Evolutionary conservation across 2,329 filamentous ascomycete species (phyloP), one percentile per base, ranked within the genome.

Genomic region (Colletotrichum sp.): DNA sequence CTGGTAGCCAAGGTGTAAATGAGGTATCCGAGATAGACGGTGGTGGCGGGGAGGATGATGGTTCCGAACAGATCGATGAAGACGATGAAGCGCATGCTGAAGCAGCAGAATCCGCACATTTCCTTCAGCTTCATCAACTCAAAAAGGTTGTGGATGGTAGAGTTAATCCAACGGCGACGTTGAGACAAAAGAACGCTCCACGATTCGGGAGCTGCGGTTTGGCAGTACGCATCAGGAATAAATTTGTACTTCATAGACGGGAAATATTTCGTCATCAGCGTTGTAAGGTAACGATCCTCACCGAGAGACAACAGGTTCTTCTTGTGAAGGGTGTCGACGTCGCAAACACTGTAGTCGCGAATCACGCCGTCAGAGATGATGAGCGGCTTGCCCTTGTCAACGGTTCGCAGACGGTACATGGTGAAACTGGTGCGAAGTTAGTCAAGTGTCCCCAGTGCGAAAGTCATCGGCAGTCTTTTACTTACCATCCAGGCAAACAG

Each of bases 111-210:
- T 79, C 97, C 97, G 82, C 97, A 99, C 85, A 99, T 93, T 81
- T 99, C 96, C 84, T 96, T 94, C 62, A 99, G 90, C 80, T 94
- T 94, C 83, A 98, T 93, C 81, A 99, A 88, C 84, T 99, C 97
- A 30, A 94, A 94, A 82, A 99, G 85, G 83, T 99, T 99, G 89
- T 99, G 97, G 76, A 99, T 94, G 12, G 97, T 99, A 2, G 97
- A 98, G 87, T 99, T 99, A 85, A 99, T 99, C 97, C 97, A 99
- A 83, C 97, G 94, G 88, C 97, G 96, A 89, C 97, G 93, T 84
- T 99, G 97, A n/a, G 97, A 99, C 36, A 99, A 89, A 79, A 99
- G 87, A 80, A 99, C 95, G 81, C 93, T 94, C 95, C 96, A 99
- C 28, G 94, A 95, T 81, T 98, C 96, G 3, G 97, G 97, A 1